These are phyloP conservation scores for Pseudocercospora musae DNA, from an alignment of 2,329 filamentous ascomycete genomes.

Conservation along the genomic window DNA sequence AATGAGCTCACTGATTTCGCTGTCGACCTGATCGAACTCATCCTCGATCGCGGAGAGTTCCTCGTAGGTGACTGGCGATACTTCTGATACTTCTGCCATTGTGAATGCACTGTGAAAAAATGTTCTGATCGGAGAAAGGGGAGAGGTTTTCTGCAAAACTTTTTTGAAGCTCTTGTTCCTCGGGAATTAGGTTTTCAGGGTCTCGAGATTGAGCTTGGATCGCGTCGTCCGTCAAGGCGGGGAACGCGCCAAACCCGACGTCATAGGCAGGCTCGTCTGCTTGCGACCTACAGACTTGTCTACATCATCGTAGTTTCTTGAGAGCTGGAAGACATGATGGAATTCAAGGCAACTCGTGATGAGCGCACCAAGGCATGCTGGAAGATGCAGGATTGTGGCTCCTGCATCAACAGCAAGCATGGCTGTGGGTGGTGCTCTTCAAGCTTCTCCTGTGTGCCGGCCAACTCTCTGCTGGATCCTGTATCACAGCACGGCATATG, in stretches of 20 bases:
- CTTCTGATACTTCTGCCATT: slow-evolving; percentile 22
- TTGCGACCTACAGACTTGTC: neutral
- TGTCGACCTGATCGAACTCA: slow-evolving; percentile 79
- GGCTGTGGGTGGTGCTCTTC: slow-evolving; percentile 46
- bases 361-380: slow-evolving; percentile 27
- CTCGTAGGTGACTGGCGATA: slow-evolving; percentile 60
- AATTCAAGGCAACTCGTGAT: neutral
- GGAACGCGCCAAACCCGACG: neutral
- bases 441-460: slow-evolving; percentile 43
- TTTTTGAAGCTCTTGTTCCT: neutral
- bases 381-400: slow-evolving; percentile 33
- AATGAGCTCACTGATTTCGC: slow-evolving; percentile 67
- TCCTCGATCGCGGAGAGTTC: slow-evolving; percentile 76
- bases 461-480: slow-evolving; percentile 41
- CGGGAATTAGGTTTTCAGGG: neutral
- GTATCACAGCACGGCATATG: slow-evolving; percentile 35
- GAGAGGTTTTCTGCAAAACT: neutral
- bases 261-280: neutral
- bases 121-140: neutral
- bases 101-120: neutral
- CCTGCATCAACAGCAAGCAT: slow-evolving; percentile 29
- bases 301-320: neutral
- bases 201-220: neutral
- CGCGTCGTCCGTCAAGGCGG: neutral
- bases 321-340: neutral